phyloP scores from a whole-genome alignment of 768 basidiomycete genomes.

The Cantharellus anzutake region DNA sequence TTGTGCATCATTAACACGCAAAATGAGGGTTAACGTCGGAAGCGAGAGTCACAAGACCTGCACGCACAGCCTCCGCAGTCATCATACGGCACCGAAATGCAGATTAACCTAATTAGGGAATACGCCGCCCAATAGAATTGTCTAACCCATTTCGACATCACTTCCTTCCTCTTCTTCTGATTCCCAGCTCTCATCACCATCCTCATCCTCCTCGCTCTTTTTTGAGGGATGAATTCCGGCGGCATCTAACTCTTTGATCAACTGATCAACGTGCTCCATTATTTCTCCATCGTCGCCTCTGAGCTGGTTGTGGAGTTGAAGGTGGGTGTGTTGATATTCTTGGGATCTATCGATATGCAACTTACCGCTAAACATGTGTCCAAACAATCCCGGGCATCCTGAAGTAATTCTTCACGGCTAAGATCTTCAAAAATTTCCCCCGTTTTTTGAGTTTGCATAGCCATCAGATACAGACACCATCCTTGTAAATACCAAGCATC shows the following conservation, averaged over 20 bases:
- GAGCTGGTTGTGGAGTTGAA: conserved; percentile 44
- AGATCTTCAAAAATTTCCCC: conserved; percentile 23
- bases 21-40: too few species aligned
- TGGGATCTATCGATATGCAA: conserved; percentile 6
- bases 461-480: conserved; percentile 80
- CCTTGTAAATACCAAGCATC: conserved; percentile 92
- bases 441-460: conserved; percentile 45
- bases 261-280: conserved; percentile 54
- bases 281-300: conserved; percentile 63
- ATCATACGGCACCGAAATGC: too few species aligned
- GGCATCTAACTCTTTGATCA: conserved; percentile 45
- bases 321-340: not conserved
- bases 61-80: too few species aligned
- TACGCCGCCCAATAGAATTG: too few species aligned
- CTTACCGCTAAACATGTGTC: conserved; percentile 65
- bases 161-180: conserved; percentile 31
- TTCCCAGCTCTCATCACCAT: conserved; percentile 42
- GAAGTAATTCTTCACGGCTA: conserved; percentile 57
- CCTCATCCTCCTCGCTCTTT: conserved; percentile 30
- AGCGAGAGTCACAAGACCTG: too few species aligned
- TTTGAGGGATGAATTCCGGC: conserved; percentile 44
- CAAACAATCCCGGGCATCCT: conserved; percentile 61
- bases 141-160: conserved; percentile 26
- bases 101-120: too few species aligned
- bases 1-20: too few species aligned